Conservation (phyloP, 495 filamentous ascomycete genomes). For the Ramalina intermedia region DNA sequence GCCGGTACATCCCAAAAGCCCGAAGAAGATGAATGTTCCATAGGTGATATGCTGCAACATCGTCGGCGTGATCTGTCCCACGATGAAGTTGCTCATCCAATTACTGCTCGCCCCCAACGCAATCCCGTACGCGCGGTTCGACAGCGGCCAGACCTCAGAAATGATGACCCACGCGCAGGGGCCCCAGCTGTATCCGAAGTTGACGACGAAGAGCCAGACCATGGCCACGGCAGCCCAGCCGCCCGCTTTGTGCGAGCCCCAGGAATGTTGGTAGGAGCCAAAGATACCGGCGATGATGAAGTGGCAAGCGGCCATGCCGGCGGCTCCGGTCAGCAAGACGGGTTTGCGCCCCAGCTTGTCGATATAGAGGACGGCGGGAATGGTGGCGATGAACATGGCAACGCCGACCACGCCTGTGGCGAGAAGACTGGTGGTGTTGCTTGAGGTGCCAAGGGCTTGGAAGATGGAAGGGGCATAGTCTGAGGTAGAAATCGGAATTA, state of each 20-base stretch:
- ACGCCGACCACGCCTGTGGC: constrained; percentile 41
- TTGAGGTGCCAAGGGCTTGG: constrained; percentile 29
- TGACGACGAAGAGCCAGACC: constrained; percentile 22
- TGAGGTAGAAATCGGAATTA: constrained; percentile 21
- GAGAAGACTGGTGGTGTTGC: constrained; percentile 32
- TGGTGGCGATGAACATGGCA: constrained; percentile 50
- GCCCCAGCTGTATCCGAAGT: constrained; percentile 18
- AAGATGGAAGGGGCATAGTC: constrained; percentile 39
- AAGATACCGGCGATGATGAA: constrained; percentile 66
- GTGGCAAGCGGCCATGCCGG: constrained; percentile 66
- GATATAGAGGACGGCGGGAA: constrained; percentile 49
- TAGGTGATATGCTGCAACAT: constrained; percentile 37
- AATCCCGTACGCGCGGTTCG: constrained; percentile 58
- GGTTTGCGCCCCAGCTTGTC: constrained; percentile 54
- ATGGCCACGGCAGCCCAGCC: constrained; percentile 22
- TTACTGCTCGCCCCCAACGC: constrained; percentile 49
- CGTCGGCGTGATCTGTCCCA: constrained; percentile 44
- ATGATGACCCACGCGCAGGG: constrained; percentile 54
- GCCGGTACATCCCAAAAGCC: constrained; percentile 1
- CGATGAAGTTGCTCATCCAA: constrained; percentile 60
- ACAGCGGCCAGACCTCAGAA: constrained; percentile 65
- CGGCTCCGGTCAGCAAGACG: constrained; percentile 58
- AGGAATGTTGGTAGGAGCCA: constrained; percentile 44
- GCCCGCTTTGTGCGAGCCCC: constrained; percentile 41
- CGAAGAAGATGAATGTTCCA: constrained; percentile 27